Conservation (phyloP, 1,284 basidiomycete species). For the Sporisorium reilianum region DNA sequence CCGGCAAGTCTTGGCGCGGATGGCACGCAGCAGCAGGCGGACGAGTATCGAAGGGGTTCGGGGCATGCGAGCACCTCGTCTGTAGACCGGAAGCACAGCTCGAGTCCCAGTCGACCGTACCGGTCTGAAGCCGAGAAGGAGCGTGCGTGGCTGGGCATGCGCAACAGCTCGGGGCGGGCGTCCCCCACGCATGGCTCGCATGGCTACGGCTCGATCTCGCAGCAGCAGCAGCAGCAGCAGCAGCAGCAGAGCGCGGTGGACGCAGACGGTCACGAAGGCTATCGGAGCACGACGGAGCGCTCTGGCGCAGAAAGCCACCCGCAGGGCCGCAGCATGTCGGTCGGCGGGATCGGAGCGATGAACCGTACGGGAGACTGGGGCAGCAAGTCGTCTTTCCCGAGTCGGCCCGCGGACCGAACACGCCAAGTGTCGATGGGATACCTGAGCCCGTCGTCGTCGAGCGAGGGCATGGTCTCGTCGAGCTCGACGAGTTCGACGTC, state of each 20-base stretch:
- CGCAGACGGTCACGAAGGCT: not conserved
- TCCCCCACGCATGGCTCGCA: slow-evolving; percentile 20
- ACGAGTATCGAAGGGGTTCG: slow-evolving; percentile 5
- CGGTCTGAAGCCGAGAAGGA: slow-evolving; percentile 49
- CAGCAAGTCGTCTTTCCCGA: not conserved
- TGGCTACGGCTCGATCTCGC: slow-evolving; percentile 26
- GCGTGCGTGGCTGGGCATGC: slow-evolving; percentile 41
- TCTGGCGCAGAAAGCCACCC: slow-evolving; percentile 23
- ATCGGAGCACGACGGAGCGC: slow-evolving; percentile 12
- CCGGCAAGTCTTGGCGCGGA: slow-evolving; percentile 5
- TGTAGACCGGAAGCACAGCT: slow-evolving; percentile 27
- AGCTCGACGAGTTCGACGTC: slow-evolving; percentile 14
- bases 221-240: too few relatives aligned
- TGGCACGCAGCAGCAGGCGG: slow-evolving; percentile 2
- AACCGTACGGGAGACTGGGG: slow-evolving; percentile 29
- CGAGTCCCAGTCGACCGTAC: slow-evolving; percentile 32
- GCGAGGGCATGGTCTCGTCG: slow-evolving; percentile 20
- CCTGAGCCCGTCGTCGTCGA: slow-evolving; percentile 29
- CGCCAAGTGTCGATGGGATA: slow-evolving; percentile 36
- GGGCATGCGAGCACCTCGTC: not conserved
- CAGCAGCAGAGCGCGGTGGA: not conserved
- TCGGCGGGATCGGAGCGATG: slow-evolving; percentile 38
- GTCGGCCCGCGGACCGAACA: slow-evolving; percentile 14
- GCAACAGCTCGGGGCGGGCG: slow-evolving; percentile 27
- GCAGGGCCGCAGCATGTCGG: slow-evolving; percentile 42